A percentile compares a stretch with the other conserved stretches of the same genome.
Conservation (phyloP, 2,329 filamentous ascomycete species). For the Rhytidhysteron rufulum region DNA sequence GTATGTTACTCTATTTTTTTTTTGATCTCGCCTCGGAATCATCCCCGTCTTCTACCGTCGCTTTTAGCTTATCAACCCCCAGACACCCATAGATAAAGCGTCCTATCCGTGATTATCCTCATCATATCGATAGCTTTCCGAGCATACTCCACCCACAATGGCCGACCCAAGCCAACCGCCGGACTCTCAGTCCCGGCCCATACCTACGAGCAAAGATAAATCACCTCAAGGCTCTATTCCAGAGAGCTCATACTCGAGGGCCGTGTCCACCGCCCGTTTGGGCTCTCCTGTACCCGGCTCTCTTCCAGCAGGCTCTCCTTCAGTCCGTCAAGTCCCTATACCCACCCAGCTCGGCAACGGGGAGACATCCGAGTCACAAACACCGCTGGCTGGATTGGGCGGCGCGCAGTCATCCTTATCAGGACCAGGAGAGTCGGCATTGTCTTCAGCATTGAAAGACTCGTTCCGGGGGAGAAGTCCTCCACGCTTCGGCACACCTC, state of each 20-base stretch:
- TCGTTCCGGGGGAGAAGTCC: slow-evolving; percentile 64
- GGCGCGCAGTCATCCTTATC: slow-evolving; percentile 56
- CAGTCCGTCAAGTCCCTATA: slow-evolving; percentile 48
- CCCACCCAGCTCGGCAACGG: slow-evolving; percentile 42
- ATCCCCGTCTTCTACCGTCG: too few species aligned
- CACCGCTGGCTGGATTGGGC: slow-evolving; percentile 63
- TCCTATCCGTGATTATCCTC: neutral
- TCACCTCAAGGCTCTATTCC: slow-evolving; percentile 26
- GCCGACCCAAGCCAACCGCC: slow-evolving; percentile 11
- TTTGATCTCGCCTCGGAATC: too few species aligned
- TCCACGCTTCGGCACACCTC: slow-evolving; percentile 60
- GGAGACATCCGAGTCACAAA: slow-evolving; percentile 40
- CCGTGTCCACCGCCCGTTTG: slow-evolving; percentile 52
- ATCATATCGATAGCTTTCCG: neutral
- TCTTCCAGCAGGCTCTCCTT: slow-evolving; percentile 40
- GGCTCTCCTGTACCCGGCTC: slow-evolving; percentile 54
- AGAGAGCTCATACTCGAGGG: slow-evolving; percentile 44
- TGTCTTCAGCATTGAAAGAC: slow-evolving; percentile 81
- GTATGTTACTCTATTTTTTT: too few species aligned
- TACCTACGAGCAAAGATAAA: slow-evolving; percentile 19
- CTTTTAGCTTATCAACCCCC: too few species aligned
- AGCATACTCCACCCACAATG: slow-evolving; percentile 1
- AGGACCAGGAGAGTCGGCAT: slow-evolving; percentile 79
- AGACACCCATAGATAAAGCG: too few species aligned
- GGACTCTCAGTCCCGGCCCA: slow-evolving; percentile 17